A percentile compares a stretch with the other conserved stretches of the same genome.
Conservation (phyloP, 1,284 basidiomycete species). For the Sparassis latifolia region DNA sequence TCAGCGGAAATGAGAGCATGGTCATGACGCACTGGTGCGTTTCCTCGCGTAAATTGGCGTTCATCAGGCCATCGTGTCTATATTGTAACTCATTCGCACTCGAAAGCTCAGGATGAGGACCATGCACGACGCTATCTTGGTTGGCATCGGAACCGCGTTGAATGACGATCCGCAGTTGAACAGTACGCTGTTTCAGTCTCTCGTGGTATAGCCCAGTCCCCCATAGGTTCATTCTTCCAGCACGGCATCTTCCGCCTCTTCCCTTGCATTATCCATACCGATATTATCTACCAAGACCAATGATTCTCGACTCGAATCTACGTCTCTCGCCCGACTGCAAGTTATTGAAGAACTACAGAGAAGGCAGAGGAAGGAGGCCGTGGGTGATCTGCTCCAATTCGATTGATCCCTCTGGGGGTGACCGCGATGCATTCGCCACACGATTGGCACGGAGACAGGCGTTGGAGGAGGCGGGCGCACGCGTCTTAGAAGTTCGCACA, state of each 20-base stretch:
- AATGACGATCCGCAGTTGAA: conserved; percentile 94
- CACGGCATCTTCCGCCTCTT: conserved; percentile 48
- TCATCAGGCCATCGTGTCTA: too few relatives aligned
- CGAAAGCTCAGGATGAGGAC: conserved; percentile 61
- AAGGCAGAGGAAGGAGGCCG: conserved; percentile 61
- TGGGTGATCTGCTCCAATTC: conserved; percentile 57
- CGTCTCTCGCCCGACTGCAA: conserved; percentile 66
- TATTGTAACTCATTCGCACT: too few relatives aligned
- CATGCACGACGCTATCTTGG: conserved; percentile 88
- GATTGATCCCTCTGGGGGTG: not conserved
- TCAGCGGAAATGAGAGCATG: too few relatives aligned
- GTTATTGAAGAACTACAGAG: conserved; percentile 62
- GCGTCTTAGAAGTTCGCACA: conserved; percentile 37
- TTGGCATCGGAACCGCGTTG: conserved; percentile 86
- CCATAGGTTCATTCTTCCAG: conserved; percentile 24
- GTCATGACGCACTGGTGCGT: too few relatives aligned
- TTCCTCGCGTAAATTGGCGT: too few relatives aligned
- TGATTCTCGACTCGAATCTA: conserved; percentile 78
- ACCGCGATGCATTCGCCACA: conserved; percentile 3
- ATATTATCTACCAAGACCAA: conserved; percentile 64
- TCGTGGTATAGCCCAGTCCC: not conserved
- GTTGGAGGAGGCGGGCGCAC: conserved; percentile 46
- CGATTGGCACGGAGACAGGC: conserved; percentile 34
- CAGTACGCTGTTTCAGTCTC: conserved; percentile 42
- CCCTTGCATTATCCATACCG: conserved; percentile 28